Conservation (phyloP, 192 early-diverging fungal genomes). For the Coemansia reversa region DNA sequence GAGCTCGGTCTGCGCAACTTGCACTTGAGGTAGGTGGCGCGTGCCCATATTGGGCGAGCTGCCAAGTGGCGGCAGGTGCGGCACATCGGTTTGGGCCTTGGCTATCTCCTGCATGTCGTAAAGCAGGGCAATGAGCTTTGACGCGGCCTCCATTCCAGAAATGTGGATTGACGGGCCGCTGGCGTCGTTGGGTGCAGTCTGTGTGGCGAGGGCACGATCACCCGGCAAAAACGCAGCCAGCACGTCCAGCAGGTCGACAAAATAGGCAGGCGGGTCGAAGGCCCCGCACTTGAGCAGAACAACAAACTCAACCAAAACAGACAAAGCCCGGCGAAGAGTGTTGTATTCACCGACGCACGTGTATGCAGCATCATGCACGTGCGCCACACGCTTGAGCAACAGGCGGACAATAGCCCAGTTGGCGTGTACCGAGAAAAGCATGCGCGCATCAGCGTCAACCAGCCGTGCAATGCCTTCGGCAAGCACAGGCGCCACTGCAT, state of each 20-base stretch:
- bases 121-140: conserved; percentile 35
- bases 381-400: conserved; percentile 45
- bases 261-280: conserved; percentile 28
- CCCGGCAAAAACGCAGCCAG: conserved; percentile 40
- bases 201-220: conserved; percentile 27
- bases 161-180: conserved; percentile 15
- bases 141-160: conserved; percentile 23
- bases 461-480: conserved; percentile 32
- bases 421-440: conserved; percentile 13
- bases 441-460: conserved; percentile 23
- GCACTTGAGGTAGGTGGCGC: conserved; percentile 10
- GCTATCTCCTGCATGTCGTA: conserved; percentile 44
- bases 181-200: background rate
- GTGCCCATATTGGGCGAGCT: conserved; percentile 16
- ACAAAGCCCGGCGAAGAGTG: conserved; percentile 20
- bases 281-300: conserved; percentile 38
- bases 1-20: conserved; percentile 25
- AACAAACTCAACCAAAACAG: conserved; percentile 35
- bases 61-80: conserved; percentile 7
- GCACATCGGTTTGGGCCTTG: conserved; percentile 8
- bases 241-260: conserved; percentile 33
- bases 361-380: conserved; percentile 15
- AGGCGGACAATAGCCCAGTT: conserved; percentile 47
- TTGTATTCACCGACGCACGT: conserved; percentile 8
- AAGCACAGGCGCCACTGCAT: conserved; percentile 32